phyloP scores from a whole-genome alignment of 495 filamentous ascomycete species.

The Chaetomium tenue region DNA sequence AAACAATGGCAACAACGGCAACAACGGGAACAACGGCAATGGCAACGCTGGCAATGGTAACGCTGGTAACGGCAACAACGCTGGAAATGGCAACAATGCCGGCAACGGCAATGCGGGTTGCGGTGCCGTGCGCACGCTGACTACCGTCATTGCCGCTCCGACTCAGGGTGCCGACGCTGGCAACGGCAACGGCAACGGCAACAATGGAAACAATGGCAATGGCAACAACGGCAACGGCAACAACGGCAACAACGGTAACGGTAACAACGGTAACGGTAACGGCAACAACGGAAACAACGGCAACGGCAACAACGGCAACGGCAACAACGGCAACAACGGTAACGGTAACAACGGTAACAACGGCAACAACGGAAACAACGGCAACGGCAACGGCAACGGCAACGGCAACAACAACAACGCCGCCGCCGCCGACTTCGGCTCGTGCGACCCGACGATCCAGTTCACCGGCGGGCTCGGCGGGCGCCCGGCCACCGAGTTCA shows the following conservation, averaged over 20 bases:
- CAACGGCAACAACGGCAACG: slow-evolving; percentile 16
- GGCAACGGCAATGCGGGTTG: slow-evolving; percentile 13
- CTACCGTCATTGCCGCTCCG: slow-evolving; percentile 26
- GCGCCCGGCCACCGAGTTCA: slow-evolving; percentile 49
- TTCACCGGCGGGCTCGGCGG: slow-evolving; percentile 50
- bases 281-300: slow-evolving; percentile 15
- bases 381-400: slow-evolving; percentile 5
- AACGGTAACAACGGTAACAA: slow-evolving; percentile 22
- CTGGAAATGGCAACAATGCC: slow-evolving; percentile 13
- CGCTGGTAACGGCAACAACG: slow-evolving; percentile 16
- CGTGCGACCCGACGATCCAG: slow-evolving; percentile 55
- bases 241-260: slow-evolving; percentile 7
- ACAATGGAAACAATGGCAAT: background rate
- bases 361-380: slow-evolving; percentile 16
- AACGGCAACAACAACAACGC: slow-evolving; percentile 17
- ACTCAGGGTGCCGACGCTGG: slow-evolving; percentile 23
- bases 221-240: slow-evolving; percentile 24
- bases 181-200: slow-evolving; percentile 14
- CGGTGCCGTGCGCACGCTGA: slow-evolving; percentile 21
- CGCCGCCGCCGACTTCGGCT: slow-evolving; percentile 49
- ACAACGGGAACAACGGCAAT: slow-evolving; percentile 13
- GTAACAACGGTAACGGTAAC: slow-evolving; percentile 2
- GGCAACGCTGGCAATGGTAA: slow-evolving; percentile 11
- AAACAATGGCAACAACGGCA: background rate
- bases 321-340: background rate